Conservation (phyloP, 306 rosid genomes). For the Astragalus glycyphyllos region DNA sequence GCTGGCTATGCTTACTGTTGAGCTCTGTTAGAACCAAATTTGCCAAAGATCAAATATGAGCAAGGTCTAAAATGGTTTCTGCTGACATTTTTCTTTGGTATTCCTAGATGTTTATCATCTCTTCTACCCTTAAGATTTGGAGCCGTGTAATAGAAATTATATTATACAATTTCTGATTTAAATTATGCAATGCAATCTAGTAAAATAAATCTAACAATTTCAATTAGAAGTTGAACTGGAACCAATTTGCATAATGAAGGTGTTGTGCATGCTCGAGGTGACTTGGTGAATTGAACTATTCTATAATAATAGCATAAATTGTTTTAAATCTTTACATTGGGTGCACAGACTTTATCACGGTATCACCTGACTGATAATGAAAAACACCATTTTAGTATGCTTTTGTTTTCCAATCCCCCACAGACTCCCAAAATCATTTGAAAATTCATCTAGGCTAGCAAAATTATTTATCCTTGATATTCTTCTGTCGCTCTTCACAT, state of each 20-base stretch:
- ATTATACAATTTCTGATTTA: slow-evolving; percentile 6
- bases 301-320: neutral
- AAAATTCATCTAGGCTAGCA: neutral
- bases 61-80: neutral
- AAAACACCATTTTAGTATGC: neutral
- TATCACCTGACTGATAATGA: slow-evolving; percentile 2
- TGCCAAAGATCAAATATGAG: neutral
- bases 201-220: neutral
- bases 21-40: neutral
- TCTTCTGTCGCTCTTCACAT: neutral
- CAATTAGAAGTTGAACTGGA: neutral
- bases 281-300: neutral
- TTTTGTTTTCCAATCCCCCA: neutral
- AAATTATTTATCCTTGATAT: neutral
- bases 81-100: neutral
- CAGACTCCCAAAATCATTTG: neutral
- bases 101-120: neutral
- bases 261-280: slow-evolving; percentile 2
- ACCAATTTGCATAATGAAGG: neutral
- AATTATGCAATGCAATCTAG: neutral
- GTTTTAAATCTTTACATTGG: neutral
- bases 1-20: neutral
- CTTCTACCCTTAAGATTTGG: neutral
- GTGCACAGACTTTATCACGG: neutral
- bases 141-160: neutral